Base-by-base conservation (phyloP, 768 basidiomycete species). In the Tricholoma terreum region DNA sequence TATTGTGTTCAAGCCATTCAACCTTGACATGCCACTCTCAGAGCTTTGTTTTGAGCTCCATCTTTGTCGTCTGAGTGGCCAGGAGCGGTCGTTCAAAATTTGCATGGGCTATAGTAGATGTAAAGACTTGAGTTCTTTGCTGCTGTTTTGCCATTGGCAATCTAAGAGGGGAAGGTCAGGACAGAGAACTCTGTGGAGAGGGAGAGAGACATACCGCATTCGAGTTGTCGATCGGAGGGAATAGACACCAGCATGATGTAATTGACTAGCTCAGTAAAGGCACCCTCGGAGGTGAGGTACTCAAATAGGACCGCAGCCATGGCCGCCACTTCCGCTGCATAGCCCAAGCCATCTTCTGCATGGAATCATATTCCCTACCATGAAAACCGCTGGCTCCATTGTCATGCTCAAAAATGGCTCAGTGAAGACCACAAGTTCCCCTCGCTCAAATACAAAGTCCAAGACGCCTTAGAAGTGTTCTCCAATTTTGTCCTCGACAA, bases 81-180 rank as follows among this genome's bases (percentile, higher is more conserved):
- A 84, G 71, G 1, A 92, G 77, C 59, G 85, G 84, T n/a, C 90
- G 74, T 63, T 91, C 88, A 15, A 91, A 74, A 1, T 81, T n/a
- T 2, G 87, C 80, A 61, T 85, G 82, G 2, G 83, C 72, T 62
- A 89, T 76, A 52, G 82, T 79, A 0, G 86, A 82, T 0, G 81
- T 77, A 63, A 91, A 84, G 0, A 82, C 79, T 60, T 85, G 83
- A 0, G 80, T 66, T n/a, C 84, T 81, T 61, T 86, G 85, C 48
- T 84, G 85, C 10, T 86, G 80, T 68, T 87, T 90, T 11, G 87
- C 80, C 0, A 82, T 77, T 2, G 84, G 85, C 35, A 82, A 75
- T 46, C 3, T 27, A 27, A 27, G 24, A 27, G 24, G 24, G 24
- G 24, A 27, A 27, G 24, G 24, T 27, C 24, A 27, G 24, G 24